Conservation (phyloP, 371 early-diverging fungal species). For the Mortierella sp. region DNA sequence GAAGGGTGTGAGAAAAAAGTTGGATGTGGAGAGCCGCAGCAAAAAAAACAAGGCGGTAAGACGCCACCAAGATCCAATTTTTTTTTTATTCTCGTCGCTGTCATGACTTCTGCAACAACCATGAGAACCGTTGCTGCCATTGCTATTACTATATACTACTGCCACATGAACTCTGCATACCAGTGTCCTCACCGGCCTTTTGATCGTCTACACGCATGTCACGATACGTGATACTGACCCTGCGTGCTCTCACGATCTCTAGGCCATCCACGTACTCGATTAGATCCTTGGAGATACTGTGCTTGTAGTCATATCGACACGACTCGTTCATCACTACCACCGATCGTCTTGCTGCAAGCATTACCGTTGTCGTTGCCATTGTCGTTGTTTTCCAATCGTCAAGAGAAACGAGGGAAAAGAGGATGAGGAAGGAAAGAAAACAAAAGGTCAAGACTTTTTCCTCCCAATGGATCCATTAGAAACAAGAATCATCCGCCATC, state of each 20-base stretch:
- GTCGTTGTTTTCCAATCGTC: background rate
- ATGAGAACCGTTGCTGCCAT: background rate
- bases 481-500: background rate
- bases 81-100: background rate
- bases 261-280: conserved; percentile 55
- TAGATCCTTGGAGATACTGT: conserved; percentile 73
- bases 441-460: background rate
- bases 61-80: too few relatives aligned
- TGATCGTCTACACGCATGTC: conserved; percentile 24
- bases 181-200: background rate
- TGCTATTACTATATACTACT: background rate
- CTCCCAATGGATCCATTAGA: too few relatives aligned
- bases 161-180: background rate
- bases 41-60: too few relatives aligned
- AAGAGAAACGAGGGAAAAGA: background rate
- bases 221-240: conserved; percentile 58
- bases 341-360: conserved; percentile 66
- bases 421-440: background rate
- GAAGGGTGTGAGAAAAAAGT: background rate
- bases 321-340: conserved; percentile 71
- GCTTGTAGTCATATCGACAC: conserved; percentile 72
- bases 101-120: background rate
- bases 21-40: too few relatives aligned
- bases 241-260: conserved; percentile 55
- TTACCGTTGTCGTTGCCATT: too few relatives aligned